Base-by-base conservation (phyloP, 192 early-diverging fungal species). In the Coemansia sp. region DNA sequence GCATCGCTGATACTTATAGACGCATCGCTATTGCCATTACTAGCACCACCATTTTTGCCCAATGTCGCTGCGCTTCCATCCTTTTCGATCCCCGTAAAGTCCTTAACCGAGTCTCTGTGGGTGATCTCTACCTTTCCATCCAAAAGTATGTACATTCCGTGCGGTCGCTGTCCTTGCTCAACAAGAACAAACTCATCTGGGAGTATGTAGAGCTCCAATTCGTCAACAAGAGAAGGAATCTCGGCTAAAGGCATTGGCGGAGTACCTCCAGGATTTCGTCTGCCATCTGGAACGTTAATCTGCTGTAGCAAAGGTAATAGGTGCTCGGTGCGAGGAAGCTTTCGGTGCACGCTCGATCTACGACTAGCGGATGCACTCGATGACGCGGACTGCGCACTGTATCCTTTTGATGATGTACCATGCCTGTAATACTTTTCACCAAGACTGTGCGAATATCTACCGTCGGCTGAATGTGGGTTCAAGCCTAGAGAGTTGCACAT, bases 101-200 rank as follows among this genome's bases (percentile, higher is more conserved):
- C 82, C n/a, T 64, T 57, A 29, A 74, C 68, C 2, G 75, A 68
- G 23, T 75, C 75, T 10, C 72, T 48, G 48, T 71, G 81, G 0
- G 67, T 71, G n/a, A 81, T 69, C 28, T 93, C 90, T 21, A 99
- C 67, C 15, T 87, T 74, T 23, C 97, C 97, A 71, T 97, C 94
- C 70, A 99, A 88, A 4, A 97, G 89, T 72, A 97, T 92, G 66
- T 90, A 98, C 28, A 99, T 66, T 4, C 97, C 97, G 13, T 85
- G 78, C 25, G 86, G 86, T 9, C 91, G 85, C 74, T 95, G 89
- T 3, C 95, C 93, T 79, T 96, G 92, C 48, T 88, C 83, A 23
- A 95, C 85, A 16, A 99, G 74, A 4, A 79, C 74, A 13, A 87
- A 84, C 20, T 89, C 93, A 53, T 89, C 86, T 6, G 89, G 89